Evolutionary conservation across 805 yeast species (phyloP), one percentile per base, ranked within the genome.

Genomic region (Yamadazyma phyllophila): DNA sequence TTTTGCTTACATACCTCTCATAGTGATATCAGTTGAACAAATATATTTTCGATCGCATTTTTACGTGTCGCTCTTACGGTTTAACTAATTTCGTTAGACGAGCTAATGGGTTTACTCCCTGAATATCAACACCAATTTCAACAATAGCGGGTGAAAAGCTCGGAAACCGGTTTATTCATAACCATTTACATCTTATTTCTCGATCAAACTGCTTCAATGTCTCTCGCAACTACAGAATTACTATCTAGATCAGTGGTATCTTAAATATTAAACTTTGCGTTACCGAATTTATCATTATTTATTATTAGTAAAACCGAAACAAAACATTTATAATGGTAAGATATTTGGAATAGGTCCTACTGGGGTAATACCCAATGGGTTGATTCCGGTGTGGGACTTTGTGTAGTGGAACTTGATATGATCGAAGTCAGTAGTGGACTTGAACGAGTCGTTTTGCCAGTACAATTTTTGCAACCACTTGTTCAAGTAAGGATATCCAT

Each of bases 351-450:
- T 57, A 14, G 98, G 98, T 2, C 98, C 98, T 30, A 85, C 56
- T 2, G 98, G 96, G 2, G 96, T 85, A 52, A 94, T 85, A 1
- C 85, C 83, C 50, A 74, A 67, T 3, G 96, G 97, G 61, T 92
- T 94, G 63, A 89, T 85, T 40, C 77, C 77, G 35, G 77, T 61
- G 62, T 91, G 97, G 20, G 94, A 83, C 65, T 85, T 84, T 36
- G 96, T 90, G 71, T 92, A 92, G 69, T 91, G 97, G 58, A 75
- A 73, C 66, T 91, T 92, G 71, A 92, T 91, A 64, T 94, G 98
- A 33, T 85, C 88, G 59, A 94, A 88, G 61, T 86, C 76, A 14
- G 96, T 88, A 10, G 97, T 88, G 31, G 78, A 79, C 55, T 77
- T 77, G 68, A 92, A 87, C 8, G 84, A 88, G 14, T 82, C 81